These are phyloP conservation scores for Marvania coccoides DNA, from an alignment of 139 green algal genomes.

Conservation along the genomic window DNA sequence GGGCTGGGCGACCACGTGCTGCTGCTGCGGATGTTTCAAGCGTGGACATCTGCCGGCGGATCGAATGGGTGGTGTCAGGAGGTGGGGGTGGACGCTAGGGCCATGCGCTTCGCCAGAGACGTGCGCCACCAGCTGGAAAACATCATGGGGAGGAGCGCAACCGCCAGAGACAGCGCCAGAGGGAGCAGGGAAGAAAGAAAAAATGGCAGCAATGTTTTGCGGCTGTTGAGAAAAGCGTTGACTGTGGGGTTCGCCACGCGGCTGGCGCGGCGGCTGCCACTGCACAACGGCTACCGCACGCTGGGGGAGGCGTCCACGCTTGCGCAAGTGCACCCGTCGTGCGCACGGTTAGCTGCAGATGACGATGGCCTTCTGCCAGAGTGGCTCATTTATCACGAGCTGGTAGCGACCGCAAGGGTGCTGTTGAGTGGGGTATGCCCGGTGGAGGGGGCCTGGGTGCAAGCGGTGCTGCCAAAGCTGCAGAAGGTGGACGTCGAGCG, in stretches of 20 bases:
- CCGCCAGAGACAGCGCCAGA: background rate
- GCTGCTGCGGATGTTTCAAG: slow-evolving; percentile 72
- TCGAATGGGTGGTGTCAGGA: slow-evolving; percentile 30
- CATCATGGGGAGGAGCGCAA: slow-evolving; percentile 13
- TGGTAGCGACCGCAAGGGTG: slow-evolving; percentile 63
- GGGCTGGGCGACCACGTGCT: slow-evolving; percentile 81
- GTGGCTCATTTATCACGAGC: slow-evolving; percentile 91
- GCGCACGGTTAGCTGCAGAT: slow-evolving; percentile 52
- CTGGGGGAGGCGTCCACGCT: slow-evolving; percentile 35
- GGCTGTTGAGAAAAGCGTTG: slow-evolving; percentile 47
- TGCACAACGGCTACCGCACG: slow-evolving; percentile 89
- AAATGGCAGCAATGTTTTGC: background rate
- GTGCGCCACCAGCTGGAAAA: slow-evolving; percentile 74
- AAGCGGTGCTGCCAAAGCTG: slow-evolving; percentile 56
- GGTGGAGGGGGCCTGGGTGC: slow-evolving; percentile 63
- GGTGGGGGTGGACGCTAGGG: slow-evolving; percentile 61
- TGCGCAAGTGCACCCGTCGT: slow-evolving; percentile 60
- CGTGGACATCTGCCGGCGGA: slow-evolving; percentile 49
- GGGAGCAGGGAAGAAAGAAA: background rate
- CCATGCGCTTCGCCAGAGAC: slow-evolving; percentile 78
- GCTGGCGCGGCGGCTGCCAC: slow-evolving; percentile 69
- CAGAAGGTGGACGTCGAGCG: slow-evolving; percentile 58
- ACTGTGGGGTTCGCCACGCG: slow-evolving; percentile 75
- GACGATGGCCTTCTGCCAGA: slow-evolving; percentile 85
- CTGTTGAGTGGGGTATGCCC: slow-evolving; percentile 78